These are phyloP conservation scores for Onygenales sp. DNA, from an alignment of 2,329 filamentous ascomycete genomes.

Conservation along the genomic window DNA sequence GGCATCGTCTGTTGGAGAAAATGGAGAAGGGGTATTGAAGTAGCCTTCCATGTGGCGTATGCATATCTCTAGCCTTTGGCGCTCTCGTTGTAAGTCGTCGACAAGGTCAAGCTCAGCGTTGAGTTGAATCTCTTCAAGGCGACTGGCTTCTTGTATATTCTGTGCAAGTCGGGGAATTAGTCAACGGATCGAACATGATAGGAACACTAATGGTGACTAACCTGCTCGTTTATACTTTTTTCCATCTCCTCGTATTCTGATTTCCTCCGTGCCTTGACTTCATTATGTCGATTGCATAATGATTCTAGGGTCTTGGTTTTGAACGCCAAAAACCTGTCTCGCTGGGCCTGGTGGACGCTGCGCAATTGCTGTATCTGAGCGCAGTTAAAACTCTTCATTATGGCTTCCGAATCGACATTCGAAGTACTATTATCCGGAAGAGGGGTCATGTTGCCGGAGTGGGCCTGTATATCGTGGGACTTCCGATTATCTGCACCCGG, in stretches of 20 bases:
- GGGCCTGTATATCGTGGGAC: neutral
- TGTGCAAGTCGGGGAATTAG: conserved; percentile 11
- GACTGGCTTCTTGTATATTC: conserved; percentile 26
- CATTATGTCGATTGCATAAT: conserved; percentile 22
- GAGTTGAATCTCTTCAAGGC: conserved; percentile 35
- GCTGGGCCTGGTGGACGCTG: conserved; percentile 5
- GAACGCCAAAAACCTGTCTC: conserved; percentile 24
- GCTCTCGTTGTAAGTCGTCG: conserved; percentile 35
- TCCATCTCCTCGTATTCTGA: conserved; percentile 22
- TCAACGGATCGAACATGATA: neutral
- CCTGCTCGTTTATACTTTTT: conserved; percentile 30
- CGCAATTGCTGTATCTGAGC: neutral
- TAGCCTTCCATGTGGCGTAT: conserved; percentile 41
- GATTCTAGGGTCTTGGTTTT: conserved; percentile 22
- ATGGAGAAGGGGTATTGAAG: conserved; percentile 30
- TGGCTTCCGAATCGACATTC: neutral
- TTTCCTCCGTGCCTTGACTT: conserved; percentile 20
- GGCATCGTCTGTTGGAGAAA: conserved; percentile 11
- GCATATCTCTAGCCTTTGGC: conserved; percentile 32
- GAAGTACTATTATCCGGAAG: neutral
- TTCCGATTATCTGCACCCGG: neutral
- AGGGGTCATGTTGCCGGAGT: neutral
- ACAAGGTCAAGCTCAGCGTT: conserved; percentile 35
- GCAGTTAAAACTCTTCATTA: conserved; percentile 8
- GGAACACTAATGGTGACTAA: conserved; percentile 11